Percentiles rank a stretch among this genome's conserved stretches.
Conservation (phyloP, 2,329 filamentous ascomycete genomes). For the Exophiala alcalophila region DNA sequence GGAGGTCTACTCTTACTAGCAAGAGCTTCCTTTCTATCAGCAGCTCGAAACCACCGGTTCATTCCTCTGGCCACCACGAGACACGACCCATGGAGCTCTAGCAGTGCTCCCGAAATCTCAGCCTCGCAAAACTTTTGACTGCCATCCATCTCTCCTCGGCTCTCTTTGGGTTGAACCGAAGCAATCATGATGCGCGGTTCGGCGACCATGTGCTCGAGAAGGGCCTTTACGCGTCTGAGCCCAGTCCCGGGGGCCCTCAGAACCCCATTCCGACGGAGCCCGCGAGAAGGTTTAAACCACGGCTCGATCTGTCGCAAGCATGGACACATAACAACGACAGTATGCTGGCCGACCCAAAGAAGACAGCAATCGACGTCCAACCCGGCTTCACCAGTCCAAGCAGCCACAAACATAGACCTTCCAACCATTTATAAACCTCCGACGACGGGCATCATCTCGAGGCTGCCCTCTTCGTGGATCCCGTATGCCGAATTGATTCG, state of each 20-base stretch:
- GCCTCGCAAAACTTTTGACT: constrained; percentile 1
- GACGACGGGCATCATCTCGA: constrained; percentile 45
- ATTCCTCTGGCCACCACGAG: no score
- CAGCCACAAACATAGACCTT: constrained; percentile 4
- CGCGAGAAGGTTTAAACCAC: neutral
- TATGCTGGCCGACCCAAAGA: constrained; percentile 2
- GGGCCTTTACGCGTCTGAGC: no score
- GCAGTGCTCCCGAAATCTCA: no score
- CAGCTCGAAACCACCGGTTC: no score
- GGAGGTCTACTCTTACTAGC: no score
- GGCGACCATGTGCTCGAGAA: neutral
- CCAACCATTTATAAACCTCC: constrained; percentile 44
- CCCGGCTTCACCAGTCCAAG: neutral
- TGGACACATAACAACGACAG: neutral
- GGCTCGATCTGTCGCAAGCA: neutral
- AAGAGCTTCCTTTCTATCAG: no score
- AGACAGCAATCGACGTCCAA: constrained; percentile 9
- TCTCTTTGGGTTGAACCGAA: no score
- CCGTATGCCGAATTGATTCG: constrained; percentile 56
- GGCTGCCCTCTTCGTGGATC: constrained; percentile 50
- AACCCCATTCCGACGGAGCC: neutral
- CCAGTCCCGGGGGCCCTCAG: no score
- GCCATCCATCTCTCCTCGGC: no score
- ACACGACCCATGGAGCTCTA: no score
- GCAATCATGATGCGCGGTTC: neutral